A percentile compares a stretch with the other conserved stretches of the same genome.
phyloP scores from a whole-genome alignment of 116 monocot genomes.

The Phalaenopsis hybrid region DNA sequence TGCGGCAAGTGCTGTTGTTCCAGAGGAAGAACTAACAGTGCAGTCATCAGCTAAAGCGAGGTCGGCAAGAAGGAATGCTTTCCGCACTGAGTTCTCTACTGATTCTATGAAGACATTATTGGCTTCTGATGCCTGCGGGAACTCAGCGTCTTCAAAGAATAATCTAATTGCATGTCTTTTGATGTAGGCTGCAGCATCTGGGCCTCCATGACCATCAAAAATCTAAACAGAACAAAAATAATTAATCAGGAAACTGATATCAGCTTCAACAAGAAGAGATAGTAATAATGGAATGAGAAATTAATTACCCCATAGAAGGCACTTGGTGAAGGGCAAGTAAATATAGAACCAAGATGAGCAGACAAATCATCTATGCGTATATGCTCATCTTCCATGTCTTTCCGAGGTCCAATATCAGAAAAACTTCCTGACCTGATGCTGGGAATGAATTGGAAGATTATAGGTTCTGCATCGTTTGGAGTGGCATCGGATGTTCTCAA shows the following conservation, averaged over 20 bases:
- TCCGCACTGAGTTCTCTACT: constrained; percentile 39
- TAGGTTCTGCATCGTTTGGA: constrained; percentile 15
- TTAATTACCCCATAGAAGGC: constrained; percentile 22
- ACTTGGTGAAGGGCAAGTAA: constrained; percentile 21
- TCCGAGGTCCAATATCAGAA: constrained; percentile 56
- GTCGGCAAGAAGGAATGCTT: constrained; percentile 54
- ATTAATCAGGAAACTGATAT: constrained; percentile 1
- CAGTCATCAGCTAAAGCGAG: constrained; percentile 55
- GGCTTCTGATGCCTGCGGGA: constrained; percentile 40
- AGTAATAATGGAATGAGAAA: background rate
- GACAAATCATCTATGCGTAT: constrained; percentile 54
- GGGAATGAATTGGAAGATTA: constrained; percentile 32
- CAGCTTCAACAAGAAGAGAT: background rate
- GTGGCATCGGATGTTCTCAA: constrained; percentile 33
- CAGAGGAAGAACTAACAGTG: constrained; percentile 40
- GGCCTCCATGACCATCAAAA: constrained; percentile 80
- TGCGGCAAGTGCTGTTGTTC: constrained; percentile 62
- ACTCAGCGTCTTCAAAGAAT: constrained; percentile 59
- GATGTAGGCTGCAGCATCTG: constrained; percentile 61
- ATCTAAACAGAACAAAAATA: constrained; percentile 22
- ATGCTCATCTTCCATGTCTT: constrained; percentile 75
- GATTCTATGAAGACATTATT: constrained; percentile 30
- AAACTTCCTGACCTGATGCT: constrained; percentile 60
- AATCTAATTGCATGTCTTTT: constrained; percentile 45
- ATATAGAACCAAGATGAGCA: constrained; percentile 17